Conservation (phyloP, 2,329 filamentous ascomycete species). For the Cercospora sesami region DNA sequence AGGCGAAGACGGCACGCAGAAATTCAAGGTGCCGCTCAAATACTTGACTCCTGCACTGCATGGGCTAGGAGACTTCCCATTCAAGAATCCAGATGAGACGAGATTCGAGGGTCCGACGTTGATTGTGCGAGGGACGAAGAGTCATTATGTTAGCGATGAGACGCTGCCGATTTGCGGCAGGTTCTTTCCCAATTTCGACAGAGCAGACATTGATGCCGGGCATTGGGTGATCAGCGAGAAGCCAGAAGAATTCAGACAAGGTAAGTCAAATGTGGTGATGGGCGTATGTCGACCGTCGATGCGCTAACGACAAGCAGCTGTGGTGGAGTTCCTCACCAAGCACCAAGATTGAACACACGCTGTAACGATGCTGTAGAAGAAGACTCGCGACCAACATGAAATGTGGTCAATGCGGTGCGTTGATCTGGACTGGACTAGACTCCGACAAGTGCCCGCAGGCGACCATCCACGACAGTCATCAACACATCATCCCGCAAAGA, state of each 20-base stretch:
- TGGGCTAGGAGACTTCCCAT: conserved; percentile 86
- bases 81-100: conserved; percentile 65
- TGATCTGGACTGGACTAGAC: not conserved
- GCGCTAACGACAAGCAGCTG: conserved; percentile 48
- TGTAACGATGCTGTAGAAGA: not conserved
- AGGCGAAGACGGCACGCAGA: conserved; percentile 56
- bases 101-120: conserved; percentile 76
- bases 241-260: conserved; percentile 72
- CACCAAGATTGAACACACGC: conserved; percentile 41
- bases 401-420: not conserved
- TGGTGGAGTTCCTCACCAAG: conserved; percentile 63
- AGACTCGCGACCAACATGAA: not conserved
- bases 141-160: conserved; percentile 79
- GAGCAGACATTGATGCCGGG: conserved; percentile 73
- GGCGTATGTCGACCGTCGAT: not conserved
- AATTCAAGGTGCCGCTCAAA: conserved; percentile 77
- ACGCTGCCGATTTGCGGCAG: conserved; percentile 73
- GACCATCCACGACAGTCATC: not conserved
- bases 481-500: not conserved
- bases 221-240: conserved; percentile 92
- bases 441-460: not conserved
- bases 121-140: conserved; percentile 75
- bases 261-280: conserved; percentile 48
- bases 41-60: conserved; percentile 67
- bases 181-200: conserved; percentile 76